Percentiles rank a stretch among this genome's conserved stretches.
Conservation (phyloP, 106 monocot genomes). For the Phalaenopsis equestris region DNA sequence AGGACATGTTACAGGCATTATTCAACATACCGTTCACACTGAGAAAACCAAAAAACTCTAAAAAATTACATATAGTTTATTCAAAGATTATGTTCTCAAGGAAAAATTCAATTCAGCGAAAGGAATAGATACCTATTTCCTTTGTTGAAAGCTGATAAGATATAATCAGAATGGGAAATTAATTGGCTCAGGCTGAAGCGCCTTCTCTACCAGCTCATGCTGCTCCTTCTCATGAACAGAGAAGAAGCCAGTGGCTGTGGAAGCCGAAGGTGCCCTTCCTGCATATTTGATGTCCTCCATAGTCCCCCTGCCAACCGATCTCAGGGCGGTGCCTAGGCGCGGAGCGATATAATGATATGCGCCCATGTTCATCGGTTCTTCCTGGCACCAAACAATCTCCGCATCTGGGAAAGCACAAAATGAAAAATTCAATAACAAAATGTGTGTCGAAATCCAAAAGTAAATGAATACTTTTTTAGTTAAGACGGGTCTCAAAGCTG, state of each 20-base stretch:
- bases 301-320: slow-evolving; percentile 35
- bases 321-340: slow-evolving; percentile 62
- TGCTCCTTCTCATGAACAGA: slow-evolving; percentile 71
- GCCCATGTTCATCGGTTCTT: slow-evolving; percentile 98
- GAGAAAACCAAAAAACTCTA: neutral
- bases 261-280: slow-evolving; percentile 68
- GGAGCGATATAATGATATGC: slow-evolving; percentile 71
- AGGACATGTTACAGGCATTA: neutral
- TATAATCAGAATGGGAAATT: slow-evolving; percentile 11
- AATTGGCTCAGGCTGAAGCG: slow-evolving; percentile 43
- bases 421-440: too few relatives aligned
- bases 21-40: neutral
- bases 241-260: slow-evolving; percentile 83
- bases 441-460: too few relatives aligned
- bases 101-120: neutral
- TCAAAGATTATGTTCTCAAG: neutral
- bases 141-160: neutral
- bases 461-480: too few relatives aligned
- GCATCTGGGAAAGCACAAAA: slow-evolving; percentile 35
- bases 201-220: slow-evolving; percentile 39
- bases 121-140: neutral
- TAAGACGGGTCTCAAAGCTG: too few relatives aligned
- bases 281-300: slow-evolving; percentile 72
- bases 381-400: slow-evolving; percentile 93
- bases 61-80: neutral